Base-by-base conservation (phyloP, 352 stramenopile genomes). In the Aphanomyces astaci region DNA sequence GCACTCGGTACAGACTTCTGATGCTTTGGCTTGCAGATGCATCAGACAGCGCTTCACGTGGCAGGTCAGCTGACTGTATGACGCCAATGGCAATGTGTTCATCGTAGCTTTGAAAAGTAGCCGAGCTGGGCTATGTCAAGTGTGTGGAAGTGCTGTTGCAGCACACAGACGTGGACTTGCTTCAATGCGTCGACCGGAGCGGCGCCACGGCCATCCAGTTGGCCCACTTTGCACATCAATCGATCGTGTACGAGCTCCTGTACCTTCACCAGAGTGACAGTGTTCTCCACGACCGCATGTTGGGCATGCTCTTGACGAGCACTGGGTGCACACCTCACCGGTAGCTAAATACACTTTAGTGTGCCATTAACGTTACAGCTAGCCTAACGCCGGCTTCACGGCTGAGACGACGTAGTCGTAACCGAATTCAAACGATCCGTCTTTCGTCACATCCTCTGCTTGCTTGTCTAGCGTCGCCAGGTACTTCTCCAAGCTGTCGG, bases 351-450 rank as follows among this genome's bases (percentile, higher is more conserved):
- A n/a, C n/a, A n/a, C n/a, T n/a, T n/a, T n/a, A n/a, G n/a, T n/a
- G n/a, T n/a, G n/a, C n/a, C n/a, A n/a, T n/a, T n/a, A n/a, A n/a
- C n/a, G n/a, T n/a, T n/a, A n/a, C n/a, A n/a, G n/a, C n/a, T n/a
- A n/a, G n/a, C n/a, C n/a, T n/a, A n/a, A n/a, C n/a, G n/a, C n/a
- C 28, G 43, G 43, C 32, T 68, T 68, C 4, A 27, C 71, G 22
- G 85, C 82, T 2, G 82, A 67, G n/a, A 97, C 73, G 4, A 97
- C 87, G 73, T 96, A 97, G 74, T 97, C 89, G 75, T 96, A 97
- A 51, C 91, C 91, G 43, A 97, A 87, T 36, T 71, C 64, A 28
- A 68, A 68, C 45, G 64, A 33, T 15, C 64, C 53, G 25, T 71
- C 55, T 2, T 64, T 64, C 4, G 78, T 87, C 1, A 80, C 82